Conservation (phyloP, 2,329 filamentous ascomycete genomes). For the Ophiostoma pallidulum region DNA sequence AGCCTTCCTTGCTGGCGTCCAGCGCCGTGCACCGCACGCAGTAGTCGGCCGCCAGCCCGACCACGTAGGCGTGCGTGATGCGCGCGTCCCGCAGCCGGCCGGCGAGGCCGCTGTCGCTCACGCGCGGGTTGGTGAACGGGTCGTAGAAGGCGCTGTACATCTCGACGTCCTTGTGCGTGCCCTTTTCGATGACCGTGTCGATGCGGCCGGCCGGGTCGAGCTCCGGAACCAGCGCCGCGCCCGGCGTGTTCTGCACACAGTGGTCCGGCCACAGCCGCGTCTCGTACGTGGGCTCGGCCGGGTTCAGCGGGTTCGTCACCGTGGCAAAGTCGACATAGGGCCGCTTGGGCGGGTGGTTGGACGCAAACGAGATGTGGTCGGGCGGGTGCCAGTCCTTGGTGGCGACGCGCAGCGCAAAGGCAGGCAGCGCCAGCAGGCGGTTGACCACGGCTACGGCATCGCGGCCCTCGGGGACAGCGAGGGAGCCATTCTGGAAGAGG, state of each 20-base stretch:
- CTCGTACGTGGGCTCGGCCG: constrained; percentile 49
- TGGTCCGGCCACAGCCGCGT: constrained; percentile 82
- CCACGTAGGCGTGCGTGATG: constrained; percentile 74
- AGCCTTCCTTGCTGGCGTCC: constrained; percentile 68
- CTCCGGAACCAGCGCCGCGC: constrained; percentile 65
- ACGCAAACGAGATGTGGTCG: constrained; percentile 80
- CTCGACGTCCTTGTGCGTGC: constrained; percentile 62
- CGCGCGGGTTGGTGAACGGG: constrained; percentile 55
- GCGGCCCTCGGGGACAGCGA: constrained; percentile 69
- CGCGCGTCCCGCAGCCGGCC: constrained; percentile 40
- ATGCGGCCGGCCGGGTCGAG: constrained; percentile 48
- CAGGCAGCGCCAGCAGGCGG: constrained; percentile 57
- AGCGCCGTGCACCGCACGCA: constrained; percentile 78
- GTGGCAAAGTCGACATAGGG: constrained; percentile 58
- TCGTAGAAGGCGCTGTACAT: constrained; percentile 93
- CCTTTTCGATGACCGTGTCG: constrained; percentile 68
- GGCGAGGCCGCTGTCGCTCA: constrained; percentile 55
- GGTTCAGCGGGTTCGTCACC: constrained; percentile 58
- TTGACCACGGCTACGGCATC: constrained; percentile 64
- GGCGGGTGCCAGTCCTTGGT: constrained; percentile 89
- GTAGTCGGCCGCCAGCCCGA: constrained; percentile 80
- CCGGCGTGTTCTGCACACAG: constrained; percentile 67
- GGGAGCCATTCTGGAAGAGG: constrained; percentile 60
- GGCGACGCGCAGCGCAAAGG: constrained; percentile 65
- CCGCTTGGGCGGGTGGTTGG: constrained; percentile 57